These are phyloP conservation scores for Brettanomyces nanus DNA, from an alignment of 805 yeast genomes.

Conservation along the genomic window DNA sequence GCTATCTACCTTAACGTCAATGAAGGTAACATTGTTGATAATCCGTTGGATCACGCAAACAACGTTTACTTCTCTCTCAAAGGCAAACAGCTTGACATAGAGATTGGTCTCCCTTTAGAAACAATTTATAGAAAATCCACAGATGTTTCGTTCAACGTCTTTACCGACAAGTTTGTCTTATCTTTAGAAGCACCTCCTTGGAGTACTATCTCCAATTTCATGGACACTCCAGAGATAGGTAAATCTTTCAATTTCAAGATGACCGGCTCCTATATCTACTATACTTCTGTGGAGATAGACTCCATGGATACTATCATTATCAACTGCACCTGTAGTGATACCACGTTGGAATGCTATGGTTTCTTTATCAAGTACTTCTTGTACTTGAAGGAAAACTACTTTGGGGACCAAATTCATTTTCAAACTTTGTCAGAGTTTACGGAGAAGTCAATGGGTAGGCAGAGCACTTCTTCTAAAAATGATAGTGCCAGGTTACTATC, in stretches of 20 bases:
- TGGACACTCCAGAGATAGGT: slow-evolving; percentile 58
- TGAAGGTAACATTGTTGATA: slow-evolving; percentile 80
- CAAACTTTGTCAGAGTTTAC: slow-evolving; percentile 81
- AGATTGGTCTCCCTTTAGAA: slow-evolving; percentile 50
- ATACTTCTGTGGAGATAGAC: slow-evolving; percentile 49
- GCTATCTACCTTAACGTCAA: slow-evolving; percentile 70
- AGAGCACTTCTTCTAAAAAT: not conserved
- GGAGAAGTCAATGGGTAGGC: slow-evolving; percentile 7
- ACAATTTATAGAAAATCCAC: slow-evolving; percentile 44
- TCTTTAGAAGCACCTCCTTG: slow-evolving; percentile 79
- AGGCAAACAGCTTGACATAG: slow-evolving; percentile 47
- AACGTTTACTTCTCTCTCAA: slow-evolving; percentile 70
- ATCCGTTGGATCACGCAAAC: slow-evolving; percentile 76
- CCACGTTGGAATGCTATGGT: slow-evolving; percentile 71
- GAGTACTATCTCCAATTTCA: slow-evolving; percentile 76
- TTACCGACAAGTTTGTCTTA: slow-evolving; percentile 54
- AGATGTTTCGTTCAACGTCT: slow-evolving; percentile 39
- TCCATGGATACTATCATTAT: slow-evolving; percentile 64
- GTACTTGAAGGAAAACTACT: slow-evolving; percentile 76
- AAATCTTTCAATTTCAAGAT: slow-evolving; percentile 53
- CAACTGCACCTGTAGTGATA: slow-evolving; percentile 54
- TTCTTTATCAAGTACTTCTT: slow-evolving; percentile 68
- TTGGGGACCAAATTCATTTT: slow-evolving; percentile 80
- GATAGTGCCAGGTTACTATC: too few relatives aligned
- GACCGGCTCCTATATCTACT: slow-evolving; percentile 59